Base-by-base conservation (phyloP, 106 monocot genomes). In the Dendrobium huoshanense region DNA sequence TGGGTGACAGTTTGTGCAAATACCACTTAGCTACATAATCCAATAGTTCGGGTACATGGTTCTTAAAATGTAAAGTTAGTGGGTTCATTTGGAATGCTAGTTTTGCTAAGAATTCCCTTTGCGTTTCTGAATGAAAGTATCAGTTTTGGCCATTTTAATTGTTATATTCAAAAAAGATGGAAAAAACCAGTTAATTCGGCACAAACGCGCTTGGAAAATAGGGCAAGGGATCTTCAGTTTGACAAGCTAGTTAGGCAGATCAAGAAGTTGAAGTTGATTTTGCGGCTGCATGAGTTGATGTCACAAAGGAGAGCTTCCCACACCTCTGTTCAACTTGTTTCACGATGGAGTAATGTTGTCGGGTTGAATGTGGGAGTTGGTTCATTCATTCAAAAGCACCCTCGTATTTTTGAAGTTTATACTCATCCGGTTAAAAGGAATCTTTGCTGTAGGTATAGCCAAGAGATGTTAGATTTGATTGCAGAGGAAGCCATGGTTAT, bases 151-250 rank as follows among this genome's bases (percentile, higher is more conserved):
- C 45, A n/a, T 49, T 76, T 76, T 76, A 48, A 11, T 27, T 25
- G 25, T 27, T 27, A 48, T 51, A 24, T 74, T 11, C 91, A 88
- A 55, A 84, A 40, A 45, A 86, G 92, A 79, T 90, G 92, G 90
- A 90, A 84, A 68, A 92, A 90, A 49, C 86, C 95, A n/a, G 77
- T 87, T 27, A 85, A 92, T 78, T 90, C 92, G 15, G 95, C 92
- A 3, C 87, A 85, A 82, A 90, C 90, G 16, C 87, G 92, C 2
- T 43, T 95, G 43, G 95, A 95, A 77, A 89, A 79, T 67, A 84
- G 92, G 80, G 90, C 90, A 2, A 84, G 82, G 47, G 95, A 95
- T 77, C 87, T 83, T 29, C 80, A 65, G 48, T 89, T 95, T 20
- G 92, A 95, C 75, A 90, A 89, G 59, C 79, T 95, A 1, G 75